Base-by-base conservation (phyloP, 73 alveolate genomes). In the Stentor roeselii region DNA sequence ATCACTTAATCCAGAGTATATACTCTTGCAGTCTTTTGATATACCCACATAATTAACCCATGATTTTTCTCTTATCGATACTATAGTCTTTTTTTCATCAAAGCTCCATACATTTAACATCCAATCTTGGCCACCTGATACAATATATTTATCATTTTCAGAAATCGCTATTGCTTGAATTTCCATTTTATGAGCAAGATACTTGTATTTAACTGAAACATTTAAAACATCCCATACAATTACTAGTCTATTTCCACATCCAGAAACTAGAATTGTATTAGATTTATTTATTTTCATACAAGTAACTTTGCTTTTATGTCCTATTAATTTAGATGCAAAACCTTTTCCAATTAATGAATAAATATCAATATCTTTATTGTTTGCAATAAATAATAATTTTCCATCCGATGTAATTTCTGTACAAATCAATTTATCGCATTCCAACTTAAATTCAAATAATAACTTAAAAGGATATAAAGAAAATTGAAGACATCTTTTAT, bases 71-170 rank as follows among this genome's bases (percentile, higher is more conserved):
- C 6, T 21, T 50, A 21, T 21, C 21, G 30, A 11, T 50, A 50
- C 21, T 11, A 50, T 21, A 11, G 21, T 11, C 21, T 50, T 21
- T 42, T 76, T 90, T 96, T 82, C 86, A 82, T 91, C 94, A 84
- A 86, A 85, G 82, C 93, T 97, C 95, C 97, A 95, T 3, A 93
- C 92, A 77, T 93, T 95, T 11, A 95, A 86, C 92, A 88, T 91
- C 37, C 91, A 86, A 86, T 95, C 99, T 74, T 87, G 93, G 34
- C 99, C 99, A 59, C 97, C 90, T 59, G 95, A 87, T 27, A 95
- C 59, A 37, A 95, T 80, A 82, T 90, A 95, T 77, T 87, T 87
- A 36, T 86, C 84, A 86, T 95, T 93, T 59, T 61, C 82, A 76
- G 96, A 88, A 37, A 86, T 59, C 35, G 88, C 83, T 67, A 95